Evolutionary conservation across 2,329 filamentous ascomycete species (phyloP), one percentile per base, ranked within the genome.

Genomic region (Lachnellula subtilissima): DNA sequence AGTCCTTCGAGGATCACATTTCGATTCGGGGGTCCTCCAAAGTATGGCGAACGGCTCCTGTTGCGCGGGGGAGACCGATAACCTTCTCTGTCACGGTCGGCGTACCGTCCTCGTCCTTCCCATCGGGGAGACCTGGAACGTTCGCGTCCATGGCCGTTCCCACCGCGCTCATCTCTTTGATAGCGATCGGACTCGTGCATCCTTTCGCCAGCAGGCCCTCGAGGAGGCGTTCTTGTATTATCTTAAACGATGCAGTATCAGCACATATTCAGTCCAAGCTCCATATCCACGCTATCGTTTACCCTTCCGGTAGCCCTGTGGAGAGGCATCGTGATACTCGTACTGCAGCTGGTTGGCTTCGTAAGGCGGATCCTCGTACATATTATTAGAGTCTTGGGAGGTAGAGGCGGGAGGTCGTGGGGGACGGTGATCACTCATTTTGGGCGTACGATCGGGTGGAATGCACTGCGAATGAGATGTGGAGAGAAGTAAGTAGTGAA

Each of bases 1-100:
- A 83, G 63, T 53, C 79, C 79, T 64, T 84, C 80, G 45, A 84
- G 71, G 52, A 83, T 80, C 51, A 83, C 72, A 36, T 77, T 81
- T 59, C 79, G 74, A 60, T 73, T 78, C 35, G 78, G 77, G 49
- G 67, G 60, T 47, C 59, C 67, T 42, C 68, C 68, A 61, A 61
- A 68, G 45, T 68, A 66, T 46, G 66, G 69, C 15, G 67, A 70
- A 43, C 65, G 66, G 57, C 67, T 71, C 58, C 65, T 60, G 35
- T 61, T 61, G 48, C 62, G 50, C 11, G 56, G 57, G 23, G 69
- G 68, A 22, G 67, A 70, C 14, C 60, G 58, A 48, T 71, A 71
- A 49, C 59, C 68, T 59, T 71, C 69, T 37, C 63, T 60, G 50
- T 71, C 69, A 53, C 68, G 62, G 56, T 71, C 69, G 46, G 63